Base-by-base conservation (phyloP, 768 basidiomycete species). In the Sporobolomyces pararoseus region DNA sequence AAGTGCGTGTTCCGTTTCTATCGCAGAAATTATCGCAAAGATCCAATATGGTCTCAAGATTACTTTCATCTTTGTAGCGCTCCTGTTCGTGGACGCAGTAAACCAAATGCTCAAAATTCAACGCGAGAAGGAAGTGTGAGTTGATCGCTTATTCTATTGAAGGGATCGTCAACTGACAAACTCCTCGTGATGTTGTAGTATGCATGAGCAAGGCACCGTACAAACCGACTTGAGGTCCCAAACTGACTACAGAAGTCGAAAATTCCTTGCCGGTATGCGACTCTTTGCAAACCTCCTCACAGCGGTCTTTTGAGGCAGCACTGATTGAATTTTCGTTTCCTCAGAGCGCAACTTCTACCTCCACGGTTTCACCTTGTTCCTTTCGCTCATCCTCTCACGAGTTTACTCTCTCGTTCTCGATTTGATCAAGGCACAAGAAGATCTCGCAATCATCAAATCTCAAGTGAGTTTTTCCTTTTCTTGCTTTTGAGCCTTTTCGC, bases 331-430 rank as follows among this genome's bases (percentile, higher is more conserved):
- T 47, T 47, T 42, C 39, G 10, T 42, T 17, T 12, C 14, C 39
- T 14, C 91, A 3, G 91, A 94, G 78, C 84, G 92, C 64, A 96
- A 95, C 78, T 87, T 88, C 67, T 97, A 97, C 79, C 85, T 97
- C 21, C 70, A 72, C 10, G 90, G 90, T 0, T 93, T 91, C 79
- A 91, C 89, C 68, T 84, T 99, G 53, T 96, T 97, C 87, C 87
- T 99, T 27, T 96, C 95, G 13, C 87, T 98, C 65, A 88, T 96
- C 75, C 86, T 97, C 74, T 89, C 93, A 3, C 88, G 94, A 76
- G 90, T 89, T 5, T 97, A 97, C 82, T 88, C 88, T 79, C 89
- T 98, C 79, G 85, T 89, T 53, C 86, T 93, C 77, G 91, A 97
- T 78, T 87, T 96, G 74, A 88, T 97, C 72, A 87, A 90, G 74